A percentile compares a stretch with the other conserved stretches of the same genome.
Evolutionary conservation across 1,284 basidiomycete species (phyloP).

Genomic region (Rhizoctonia solani): DNA sequence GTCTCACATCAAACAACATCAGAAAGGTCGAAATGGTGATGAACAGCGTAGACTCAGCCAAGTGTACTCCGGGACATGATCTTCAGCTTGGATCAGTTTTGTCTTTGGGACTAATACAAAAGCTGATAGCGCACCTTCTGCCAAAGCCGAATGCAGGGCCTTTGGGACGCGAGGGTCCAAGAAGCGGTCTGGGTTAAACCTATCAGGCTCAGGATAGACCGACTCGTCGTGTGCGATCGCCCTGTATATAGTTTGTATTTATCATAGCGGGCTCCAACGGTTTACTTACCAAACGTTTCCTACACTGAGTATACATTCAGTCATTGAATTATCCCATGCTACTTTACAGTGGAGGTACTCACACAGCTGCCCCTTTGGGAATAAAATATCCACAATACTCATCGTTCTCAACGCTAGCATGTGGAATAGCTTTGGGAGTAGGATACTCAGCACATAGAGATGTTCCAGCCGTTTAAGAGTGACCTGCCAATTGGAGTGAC

Average conservation of each 20-base stretch:
- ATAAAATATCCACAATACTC: constrained; percentile 37
- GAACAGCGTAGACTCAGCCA: too few relatives aligned
- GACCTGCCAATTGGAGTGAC: constrained; percentile 14
- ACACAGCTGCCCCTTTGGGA: constrained; percentile 36
- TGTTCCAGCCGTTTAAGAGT: background rate
- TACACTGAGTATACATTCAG: background rate
- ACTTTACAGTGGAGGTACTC: background rate
- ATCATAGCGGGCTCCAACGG: too few relatives aligned
- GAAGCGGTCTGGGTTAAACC: constrained; percentile 39
- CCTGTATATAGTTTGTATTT: constrained; percentile 8
- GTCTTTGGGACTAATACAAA: too few relatives aligned
- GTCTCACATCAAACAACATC: too few relatives aligned
- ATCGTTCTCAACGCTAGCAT: constrained; percentile 35
- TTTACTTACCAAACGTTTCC: constrained; percentile 7
- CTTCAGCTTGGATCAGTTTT: too few relatives aligned
- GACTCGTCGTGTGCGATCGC: constrained; percentile 33
- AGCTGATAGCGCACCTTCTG: too few relatives aligned
- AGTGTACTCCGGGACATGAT: too few relatives aligned
- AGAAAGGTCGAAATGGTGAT: too few relatives aligned
- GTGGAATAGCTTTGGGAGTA: constrained; percentile 22
- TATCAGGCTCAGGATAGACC: constrained; percentile 35
- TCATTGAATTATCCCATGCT: background rate
- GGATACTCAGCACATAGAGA: background rate
- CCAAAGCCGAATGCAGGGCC: constrained; percentile 16
- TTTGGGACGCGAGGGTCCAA: constrained; percentile 10